Evolutionary conservation across 2,329 filamentous ascomycete species (phyloP), one percentile per base, ranked within the genome.

Genomic region (Ophiocordyceps polyrhachis-furcata): DNA sequence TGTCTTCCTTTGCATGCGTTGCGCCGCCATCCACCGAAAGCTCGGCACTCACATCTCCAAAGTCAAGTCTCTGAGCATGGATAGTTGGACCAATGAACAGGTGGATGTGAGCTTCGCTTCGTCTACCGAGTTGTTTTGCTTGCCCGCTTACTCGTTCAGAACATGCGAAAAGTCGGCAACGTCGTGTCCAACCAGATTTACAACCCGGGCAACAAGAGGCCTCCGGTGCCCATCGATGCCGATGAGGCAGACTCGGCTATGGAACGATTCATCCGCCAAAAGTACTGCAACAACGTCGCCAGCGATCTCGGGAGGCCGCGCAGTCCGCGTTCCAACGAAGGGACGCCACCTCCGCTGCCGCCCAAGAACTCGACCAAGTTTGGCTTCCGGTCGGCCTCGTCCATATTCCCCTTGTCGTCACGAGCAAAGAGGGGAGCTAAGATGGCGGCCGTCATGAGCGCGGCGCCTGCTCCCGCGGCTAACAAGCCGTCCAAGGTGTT

Each of bases 21-120:
- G 91, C 70, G 91, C 88, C 45, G 76, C 87, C 45, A 75, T 96
- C 57, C 91, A 98, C 68, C 84, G 91, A 58, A 96, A 96, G 65
- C 71, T 98, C 56, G 91, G 91, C 49, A 96, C 91, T 38, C 91
- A 98, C 63, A 86, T 98, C 50, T 95, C 88, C 52, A 98, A 98
- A 63, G 87, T 98, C 68, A 98, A 98, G 65, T 96, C 88, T 35
- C 65, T 98, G 66, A 96, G 83, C 62, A 96, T 98, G 88, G 91
- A 98, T 64, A 91, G 82, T 53, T 98, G 91, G 91, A 79, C 83
- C 43, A 81, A 81, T 56, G 91, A 96, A 49, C 91, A 98, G 66
- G 88, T 98, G 50, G 91, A 98, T 65, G 88, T 94, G 69, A 64
- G 75, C 19, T 21, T 21, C 38, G 19, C 20, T 20, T 12, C n/a